Evolutionary conservation across 1,284 basidiomycete genomes (phyloP).

Genomic region (Ganoderma meredithae): DNA sequence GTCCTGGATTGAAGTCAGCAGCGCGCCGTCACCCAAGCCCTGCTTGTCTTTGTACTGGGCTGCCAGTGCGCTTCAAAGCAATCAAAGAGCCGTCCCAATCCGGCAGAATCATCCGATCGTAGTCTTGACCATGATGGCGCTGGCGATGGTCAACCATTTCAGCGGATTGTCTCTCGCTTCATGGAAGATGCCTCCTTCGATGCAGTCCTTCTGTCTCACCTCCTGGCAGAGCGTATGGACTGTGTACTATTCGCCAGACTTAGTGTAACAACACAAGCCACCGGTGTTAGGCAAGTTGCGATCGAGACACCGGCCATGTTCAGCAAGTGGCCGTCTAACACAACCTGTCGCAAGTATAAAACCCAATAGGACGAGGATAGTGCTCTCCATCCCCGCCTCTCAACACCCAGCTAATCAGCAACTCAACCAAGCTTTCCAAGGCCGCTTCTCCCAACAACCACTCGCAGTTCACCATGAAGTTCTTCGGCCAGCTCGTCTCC

Average conservation of each 20-base stretch:
- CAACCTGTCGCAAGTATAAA: conserved; percentile 1
- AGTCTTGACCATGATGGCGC: background rate
- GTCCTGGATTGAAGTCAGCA: background rate
- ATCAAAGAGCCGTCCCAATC: too few species aligned
- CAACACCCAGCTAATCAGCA: background rate
- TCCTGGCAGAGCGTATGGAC: background rate
- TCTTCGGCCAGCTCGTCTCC: conserved; percentile 8
- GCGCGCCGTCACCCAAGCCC: too few species aligned
- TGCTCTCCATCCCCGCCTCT: background rate
- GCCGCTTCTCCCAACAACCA: background rate
- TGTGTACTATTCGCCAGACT: too few species aligned
- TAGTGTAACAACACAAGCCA: background rate
- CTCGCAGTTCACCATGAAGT: background rate
- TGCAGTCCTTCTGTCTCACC: background rate
- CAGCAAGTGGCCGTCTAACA: background rate
- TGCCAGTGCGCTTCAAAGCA: too few species aligned
- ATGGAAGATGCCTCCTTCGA: background rate
- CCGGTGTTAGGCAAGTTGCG: background rate
- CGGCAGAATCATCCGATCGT: background rate
- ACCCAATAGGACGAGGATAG: too few species aligned
- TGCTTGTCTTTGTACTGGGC: too few species aligned
- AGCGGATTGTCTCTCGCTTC: background rate
- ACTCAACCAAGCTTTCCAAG: background rate
- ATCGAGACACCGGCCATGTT: background rate
- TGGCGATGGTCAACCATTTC: background rate